phyloP scores from a whole-genome alignment of 169 alveolate species.

The Eimeria praecox region DNA sequence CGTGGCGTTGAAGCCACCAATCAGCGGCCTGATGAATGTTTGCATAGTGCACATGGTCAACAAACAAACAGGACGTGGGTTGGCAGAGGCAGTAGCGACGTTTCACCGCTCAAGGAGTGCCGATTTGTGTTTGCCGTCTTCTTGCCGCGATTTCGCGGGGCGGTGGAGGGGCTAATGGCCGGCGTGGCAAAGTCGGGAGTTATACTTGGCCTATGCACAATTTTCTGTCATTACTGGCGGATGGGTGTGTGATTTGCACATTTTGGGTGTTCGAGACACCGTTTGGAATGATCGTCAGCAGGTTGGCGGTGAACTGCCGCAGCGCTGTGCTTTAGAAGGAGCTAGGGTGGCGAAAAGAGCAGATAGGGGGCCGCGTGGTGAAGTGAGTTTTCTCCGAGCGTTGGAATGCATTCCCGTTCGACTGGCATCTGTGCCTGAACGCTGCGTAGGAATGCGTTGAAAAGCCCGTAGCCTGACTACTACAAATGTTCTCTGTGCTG shows the following conservation, averaged over 20 bases:
- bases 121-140: background rate
- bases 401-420: background rate
- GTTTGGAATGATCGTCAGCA: background rate
- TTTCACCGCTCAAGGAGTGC: background rate
- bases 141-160: background rate
- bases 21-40: too few relatives aligned
- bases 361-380: too few relatives aligned
- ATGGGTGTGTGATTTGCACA: background rate
- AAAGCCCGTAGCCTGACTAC: too few relatives aligned
- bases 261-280: background rate
- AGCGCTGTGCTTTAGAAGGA: background rate
- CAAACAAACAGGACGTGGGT: too few relatives aligned
- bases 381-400: too few relatives aligned
- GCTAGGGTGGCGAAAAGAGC: background rate
- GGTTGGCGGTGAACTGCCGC: background rate
- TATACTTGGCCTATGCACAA: background rate
- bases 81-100: too few relatives aligned
- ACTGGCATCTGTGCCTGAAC: background rate
- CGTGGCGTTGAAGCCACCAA: too few relatives aligned
- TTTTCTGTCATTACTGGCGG: background rate
- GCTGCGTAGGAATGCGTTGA: background rate
- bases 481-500: background rate
- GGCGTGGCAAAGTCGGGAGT: background rate
- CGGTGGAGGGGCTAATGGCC: background rate
- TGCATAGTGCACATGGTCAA: too few relatives aligned